phyloP scores from a whole-genome alignment of 2,329 filamentous ascomycete species.

The Elsinoe batatas region DNA sequence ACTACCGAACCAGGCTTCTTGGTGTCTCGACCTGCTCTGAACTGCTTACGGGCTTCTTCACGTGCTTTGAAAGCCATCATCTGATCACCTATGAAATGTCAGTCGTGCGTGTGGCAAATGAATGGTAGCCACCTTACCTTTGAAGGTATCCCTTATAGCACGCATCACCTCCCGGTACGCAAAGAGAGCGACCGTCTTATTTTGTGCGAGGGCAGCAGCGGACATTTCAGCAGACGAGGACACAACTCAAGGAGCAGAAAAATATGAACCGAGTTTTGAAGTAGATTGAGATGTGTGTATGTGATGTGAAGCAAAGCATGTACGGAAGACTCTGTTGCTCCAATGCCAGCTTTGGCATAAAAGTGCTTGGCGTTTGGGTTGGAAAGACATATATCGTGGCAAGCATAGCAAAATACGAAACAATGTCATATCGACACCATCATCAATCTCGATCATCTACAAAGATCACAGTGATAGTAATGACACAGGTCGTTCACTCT shows the following conservation, averaged over 20 bases:
- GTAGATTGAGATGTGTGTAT: background rate
- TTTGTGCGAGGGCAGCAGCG: slow-evolving; percentile 14
- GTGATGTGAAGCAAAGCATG: too few relatives aligned
- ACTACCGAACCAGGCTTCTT: slow-evolving; percentile 47
- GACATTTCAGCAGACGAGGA: background rate
- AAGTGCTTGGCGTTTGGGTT: too few relatives aligned
- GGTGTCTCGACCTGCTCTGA: slow-evolving; percentile 57
- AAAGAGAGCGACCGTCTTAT: slow-evolving; percentile 51
- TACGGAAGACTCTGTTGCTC: too few relatives aligned
- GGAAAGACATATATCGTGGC: too few relatives aligned
- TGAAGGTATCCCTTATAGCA: slow-evolving; percentile 71
- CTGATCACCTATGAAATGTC: slow-evolving; percentile 52
- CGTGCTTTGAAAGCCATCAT: slow-evolving; percentile 61
- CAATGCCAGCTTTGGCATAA: too few relatives aligned
- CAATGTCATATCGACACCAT: too few relatives aligned
- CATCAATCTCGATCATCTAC: too few relatives aligned
- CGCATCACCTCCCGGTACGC: slow-evolving; percentile 78
- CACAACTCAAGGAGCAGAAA: background rate
- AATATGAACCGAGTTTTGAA: background rate
- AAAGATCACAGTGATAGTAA: too few relatives aligned
- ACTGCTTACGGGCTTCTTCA: slow-evolving; percentile 60
- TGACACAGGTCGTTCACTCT: too few relatives aligned
- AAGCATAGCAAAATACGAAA: too few relatives aligned
- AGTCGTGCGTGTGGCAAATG: background rate
- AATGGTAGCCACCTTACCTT: slow-evolving; percentile 45